Percentiles rank a stretch among this genome's conserved stretches.
Conservation (phyloP, 352 stramenopile species). For the Phytophthora citrophthora region DNA sequence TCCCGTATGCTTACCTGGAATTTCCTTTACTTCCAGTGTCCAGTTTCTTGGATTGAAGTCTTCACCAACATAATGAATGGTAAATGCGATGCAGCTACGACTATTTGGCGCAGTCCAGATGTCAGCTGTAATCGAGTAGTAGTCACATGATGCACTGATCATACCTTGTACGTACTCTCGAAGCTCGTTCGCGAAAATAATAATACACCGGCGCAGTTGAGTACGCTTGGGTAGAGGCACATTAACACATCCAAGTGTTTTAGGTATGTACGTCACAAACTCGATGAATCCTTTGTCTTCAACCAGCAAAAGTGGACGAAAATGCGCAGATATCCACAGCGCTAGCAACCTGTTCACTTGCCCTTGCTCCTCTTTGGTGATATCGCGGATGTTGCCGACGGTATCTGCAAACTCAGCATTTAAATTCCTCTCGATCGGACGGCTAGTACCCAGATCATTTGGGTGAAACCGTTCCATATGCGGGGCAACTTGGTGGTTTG, state of each 20-base stretch:
- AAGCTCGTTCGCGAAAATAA: conserved; percentile 6
- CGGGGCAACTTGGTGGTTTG: conserved; percentile 8
- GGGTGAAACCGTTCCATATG: conserved; percentile 10
- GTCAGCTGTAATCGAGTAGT: conserved; percentile 10
- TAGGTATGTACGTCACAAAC: conserved; percentile 13
- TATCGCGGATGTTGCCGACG: not conserved
- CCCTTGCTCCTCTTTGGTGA: conserved; percentile 2
- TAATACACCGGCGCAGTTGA: conserved; percentile 4
- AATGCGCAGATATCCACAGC: conserved; percentile 11
- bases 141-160: conserved; percentile 1
- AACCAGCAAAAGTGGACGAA: conserved; percentile 8
- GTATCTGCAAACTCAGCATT: too few relatives aligned
- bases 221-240: conserved; percentile 9
- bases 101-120: conserved; percentile 20
- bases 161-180: not conserved
- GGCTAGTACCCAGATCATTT: not conserved
- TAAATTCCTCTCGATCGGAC: too few relatives aligned
- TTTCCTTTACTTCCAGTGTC: conserved; percentile 15
- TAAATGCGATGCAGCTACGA: conserved; percentile 12
- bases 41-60: conserved; percentile 5
- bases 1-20: conserved; percentile 7
- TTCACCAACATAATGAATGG: conserved; percentile 15
- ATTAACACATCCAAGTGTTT: conserved; percentile 3
- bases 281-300: conserved; percentile 21
- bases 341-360: conserved; percentile 7